These are phyloP conservation scores for Cydonia oblonga DNA, from an alignment of 331 rosid species.

Conservation along the genomic window DNA sequence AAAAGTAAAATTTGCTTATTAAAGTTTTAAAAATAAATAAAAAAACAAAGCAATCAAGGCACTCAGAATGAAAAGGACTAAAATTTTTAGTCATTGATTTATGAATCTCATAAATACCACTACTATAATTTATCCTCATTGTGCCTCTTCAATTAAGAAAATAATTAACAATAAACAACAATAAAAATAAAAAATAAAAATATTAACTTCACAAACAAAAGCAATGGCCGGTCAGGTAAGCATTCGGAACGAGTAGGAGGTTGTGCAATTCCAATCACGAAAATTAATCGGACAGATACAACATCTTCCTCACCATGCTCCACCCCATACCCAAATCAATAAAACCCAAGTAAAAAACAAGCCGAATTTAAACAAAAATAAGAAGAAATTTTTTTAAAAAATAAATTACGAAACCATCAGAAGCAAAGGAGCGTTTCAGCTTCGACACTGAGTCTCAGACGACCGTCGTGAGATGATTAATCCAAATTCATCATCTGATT, in stretches of 20 bases:
- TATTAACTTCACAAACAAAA: neutral
- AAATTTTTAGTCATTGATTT: neutral
- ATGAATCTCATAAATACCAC: slow-evolving; percentile 17
- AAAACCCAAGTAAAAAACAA: neutral
- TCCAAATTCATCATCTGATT: slow-evolving; percentile 38
- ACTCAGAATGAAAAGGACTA: slow-evolving; percentile 29
- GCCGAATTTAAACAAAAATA: neutral
- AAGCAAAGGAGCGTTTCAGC: slow-evolving; percentile 31
- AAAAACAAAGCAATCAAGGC: neutral
- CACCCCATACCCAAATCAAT: neutral
- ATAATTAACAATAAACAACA: neutral
- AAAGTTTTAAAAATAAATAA: neutral
- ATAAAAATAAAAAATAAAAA: neutral
- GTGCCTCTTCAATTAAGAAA: neutral
- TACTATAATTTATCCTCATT: slow-evolving; percentile 14
- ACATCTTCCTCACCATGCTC: slow-evolving; percentile 17
- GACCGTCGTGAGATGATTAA: slow-evolving; percentile 52
- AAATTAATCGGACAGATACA: slow-evolving; percentile 14
- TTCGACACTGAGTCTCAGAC: slow-evolving; percentile 31
- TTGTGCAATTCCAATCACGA: slow-evolving; percentile 14
- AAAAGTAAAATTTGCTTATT: neutral
- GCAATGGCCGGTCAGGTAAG: neutral
- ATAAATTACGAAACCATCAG: slow-evolving; percentile 19
- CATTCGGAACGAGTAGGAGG: slow-evolving; percentile 40
- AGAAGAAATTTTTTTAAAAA: too few relatives aligned